A percentile compares a stretch with the other conserved stretches of the same genome.
phyloP scores from a whole-genome alignment of 768 basidiomycete species.

The Pholiota conissans region DNA sequence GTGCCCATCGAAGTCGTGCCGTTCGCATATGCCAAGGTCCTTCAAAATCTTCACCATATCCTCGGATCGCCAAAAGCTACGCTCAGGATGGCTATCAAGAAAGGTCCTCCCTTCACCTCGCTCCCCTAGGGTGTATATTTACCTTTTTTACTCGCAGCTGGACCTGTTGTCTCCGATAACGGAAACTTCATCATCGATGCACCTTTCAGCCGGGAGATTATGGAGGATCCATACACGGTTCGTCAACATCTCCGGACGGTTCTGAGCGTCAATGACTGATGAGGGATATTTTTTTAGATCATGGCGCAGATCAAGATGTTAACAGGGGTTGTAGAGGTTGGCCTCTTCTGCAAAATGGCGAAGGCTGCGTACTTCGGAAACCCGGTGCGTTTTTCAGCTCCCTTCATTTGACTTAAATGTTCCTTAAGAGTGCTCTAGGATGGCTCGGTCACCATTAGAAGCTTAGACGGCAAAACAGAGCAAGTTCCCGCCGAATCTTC shows the following conservation, averaged over 20 bases:
- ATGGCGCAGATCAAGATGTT: conserved; percentile 85
- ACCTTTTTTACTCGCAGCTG: conserved; percentile 49
- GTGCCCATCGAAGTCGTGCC: conserved; percentile 97
- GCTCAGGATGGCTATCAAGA: conserved; percentile 92
- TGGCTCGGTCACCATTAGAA: conserved; percentile 68
- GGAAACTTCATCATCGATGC: conserved; percentile 98
- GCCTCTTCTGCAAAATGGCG: conserved; percentile 92
- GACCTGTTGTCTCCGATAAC: conserved; percentile 96
- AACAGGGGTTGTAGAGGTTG: conserved; percentile 98
- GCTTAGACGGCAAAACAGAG: conserved; percentile 41
- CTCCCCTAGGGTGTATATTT: not conserved
- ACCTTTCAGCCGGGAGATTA: conserved; percentile 71
- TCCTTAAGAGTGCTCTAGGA: conserved; percentile 38
- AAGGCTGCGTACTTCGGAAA: conserved; percentile 98
- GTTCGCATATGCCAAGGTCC: conserved; percentile 90
- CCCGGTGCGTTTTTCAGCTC: conserved; percentile 42
- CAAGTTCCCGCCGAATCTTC: conserved; percentile 19
- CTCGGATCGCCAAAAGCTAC: conserved; percentile 69
- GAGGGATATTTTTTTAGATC: conserved; percentile 44
- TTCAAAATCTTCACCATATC: conserved; percentile 62
- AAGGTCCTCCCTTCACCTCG: conserved; percentile 33
- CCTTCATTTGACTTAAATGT: conserved; percentile 1
- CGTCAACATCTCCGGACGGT: conserved; percentile 7
- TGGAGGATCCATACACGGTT: conserved; percentile 68
- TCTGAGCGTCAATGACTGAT: not conserved